These are phyloP conservation scores for Pyricularia sp. DNA, from an alignment of 2,329 filamentous ascomycete species.

Conservation along the genomic window DNA sequence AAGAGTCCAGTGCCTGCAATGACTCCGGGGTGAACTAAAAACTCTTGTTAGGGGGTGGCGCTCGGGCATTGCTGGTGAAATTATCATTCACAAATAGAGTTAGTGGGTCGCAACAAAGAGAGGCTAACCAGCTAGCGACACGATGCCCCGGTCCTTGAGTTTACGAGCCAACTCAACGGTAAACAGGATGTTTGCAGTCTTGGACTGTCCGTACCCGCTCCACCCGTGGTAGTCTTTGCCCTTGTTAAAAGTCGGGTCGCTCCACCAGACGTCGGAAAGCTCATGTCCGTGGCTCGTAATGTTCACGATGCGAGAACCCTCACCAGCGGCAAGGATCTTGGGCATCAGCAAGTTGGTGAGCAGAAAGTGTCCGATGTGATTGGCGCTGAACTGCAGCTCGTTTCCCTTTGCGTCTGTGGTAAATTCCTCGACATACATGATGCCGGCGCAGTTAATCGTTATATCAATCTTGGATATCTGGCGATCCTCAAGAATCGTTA, in stretches of 20 bases:
- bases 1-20: conserved; percentile 8
- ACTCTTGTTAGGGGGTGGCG: conserved; percentile 10
- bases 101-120: background rate
- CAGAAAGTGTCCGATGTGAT: conserved; percentile 40
- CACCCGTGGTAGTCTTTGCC: conserved; percentile 24
- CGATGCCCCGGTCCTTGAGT: conserved; percentile 20
- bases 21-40: conserved; percentile 32
- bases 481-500: conserved; percentile 19
- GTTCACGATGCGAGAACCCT: conserved; percentile 28
- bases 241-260: conserved; percentile 31
- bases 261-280: conserved; percentile 30
- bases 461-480: conserved; percentile 23
- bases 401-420: conserved; percentile 26
- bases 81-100: background rate
- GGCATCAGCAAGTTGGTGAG: conserved; percentile 37
- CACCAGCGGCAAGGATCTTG: conserved; percentile 25
- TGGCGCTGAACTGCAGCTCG: conserved; percentile 36
- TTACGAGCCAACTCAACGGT: conserved; percentile 27
- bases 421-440: conserved; percentile 22
- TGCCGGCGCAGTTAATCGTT: conserved; percentile 30
- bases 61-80: background rate
- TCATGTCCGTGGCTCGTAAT: conserved; percentile 31
- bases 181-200: conserved; percentile 41
- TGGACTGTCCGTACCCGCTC: conserved; percentile 39
- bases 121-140: conserved; percentile 10